phyloP scores from a whole-genome alignment of 495 filamentous ascomycete genomes.

The Beverwykella pulmonaria region DNA sequence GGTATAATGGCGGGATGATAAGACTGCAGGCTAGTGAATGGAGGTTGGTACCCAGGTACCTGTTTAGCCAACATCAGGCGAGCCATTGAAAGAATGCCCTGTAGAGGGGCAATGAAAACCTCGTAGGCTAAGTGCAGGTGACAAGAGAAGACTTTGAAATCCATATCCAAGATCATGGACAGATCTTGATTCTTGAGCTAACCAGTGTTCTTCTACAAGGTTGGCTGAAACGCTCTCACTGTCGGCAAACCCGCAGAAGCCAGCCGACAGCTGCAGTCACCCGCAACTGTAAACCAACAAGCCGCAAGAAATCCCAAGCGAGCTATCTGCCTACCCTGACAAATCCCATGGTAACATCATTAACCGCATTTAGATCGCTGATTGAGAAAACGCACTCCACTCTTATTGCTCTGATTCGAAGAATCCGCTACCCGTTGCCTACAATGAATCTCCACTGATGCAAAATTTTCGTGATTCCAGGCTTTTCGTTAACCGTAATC shows the following conservation, averaged over 20 bases:
- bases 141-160: background rate
- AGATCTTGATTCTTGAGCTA: background rate
- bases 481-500: conserved; percentile 23
- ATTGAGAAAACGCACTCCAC: background rate
- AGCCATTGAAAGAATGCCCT: background rate
- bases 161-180: background rate
- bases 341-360: conserved; percentile 4
- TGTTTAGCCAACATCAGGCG: conserved; percentile 1
- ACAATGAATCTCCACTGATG: conserved; percentile 13
- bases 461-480: conserved; percentile 24
- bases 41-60: background rate
- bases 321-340: background rate
- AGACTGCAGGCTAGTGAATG: background rate
- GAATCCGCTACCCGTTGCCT: conserved; percentile 21
- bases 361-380: background rate
- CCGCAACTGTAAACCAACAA: background rate
- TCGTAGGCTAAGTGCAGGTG: background rate
- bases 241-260: background rate
- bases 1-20: background rate
- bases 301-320: background rate
- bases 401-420: conserved; percentile 17
- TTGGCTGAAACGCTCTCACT: background rate
- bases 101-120: background rate
- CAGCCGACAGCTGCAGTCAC: background rate
- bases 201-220: background rate